A percentile compares a stretch with the other conserved stretches of the same genome.
These are phyloP conservation scores for Lepiota brunneoincarnata DNA, from an alignment of 768 basidiomycete genomes.

Conservation along the genomic window DNA sequence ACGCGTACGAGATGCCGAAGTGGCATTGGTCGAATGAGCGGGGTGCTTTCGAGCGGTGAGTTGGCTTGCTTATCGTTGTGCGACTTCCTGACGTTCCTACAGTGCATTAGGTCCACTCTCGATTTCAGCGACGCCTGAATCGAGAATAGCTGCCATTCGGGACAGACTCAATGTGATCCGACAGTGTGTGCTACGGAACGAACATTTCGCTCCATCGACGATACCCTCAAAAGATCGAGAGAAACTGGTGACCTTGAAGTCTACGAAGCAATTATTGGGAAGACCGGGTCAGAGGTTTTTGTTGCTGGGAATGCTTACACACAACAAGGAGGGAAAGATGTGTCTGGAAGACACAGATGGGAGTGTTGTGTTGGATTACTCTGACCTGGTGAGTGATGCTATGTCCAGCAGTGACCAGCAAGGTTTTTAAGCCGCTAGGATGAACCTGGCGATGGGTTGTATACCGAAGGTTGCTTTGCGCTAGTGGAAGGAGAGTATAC, in stretches of 20 bases:
- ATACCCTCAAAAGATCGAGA: constrained; percentile 86
- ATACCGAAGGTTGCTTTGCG: constrained; percentile 94
- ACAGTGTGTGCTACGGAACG: constrained; percentile 91
- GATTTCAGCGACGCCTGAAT: constrained; percentile 81
- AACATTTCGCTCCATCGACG: constrained; percentile 96
- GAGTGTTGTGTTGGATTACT: constrained; percentile 82
- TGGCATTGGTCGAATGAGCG: constrained; percentile 89
- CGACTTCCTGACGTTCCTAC: constrained; percentile 8
- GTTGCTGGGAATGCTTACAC: constrained; percentile 88
- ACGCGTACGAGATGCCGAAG: constrained; percentile 94
- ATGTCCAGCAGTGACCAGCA: background rate
- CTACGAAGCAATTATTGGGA: constrained; percentile 94
- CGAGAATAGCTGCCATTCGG: constrained; percentile 73
- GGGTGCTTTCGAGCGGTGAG: constrained; percentile 86
- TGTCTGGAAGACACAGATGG: constrained; percentile 95
- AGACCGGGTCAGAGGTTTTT: constrained; percentile 88
- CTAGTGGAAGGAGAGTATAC: constrained; percentile 97
- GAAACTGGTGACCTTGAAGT: constrained; percentile 87
- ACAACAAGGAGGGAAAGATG: constrained; percentile 86
- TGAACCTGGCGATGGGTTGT: constrained; percentile 92
- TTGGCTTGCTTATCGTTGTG: background rate
- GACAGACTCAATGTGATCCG: constrained; percentile 89
- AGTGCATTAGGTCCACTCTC: constrained; percentile 57
- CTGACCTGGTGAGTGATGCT: constrained; percentile 62
- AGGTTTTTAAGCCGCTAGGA: constrained; percentile 38